Evolutionary conservation across 108 stramenopile species (phyloP).

Genomic region (Conticribra guillardii): DNA sequence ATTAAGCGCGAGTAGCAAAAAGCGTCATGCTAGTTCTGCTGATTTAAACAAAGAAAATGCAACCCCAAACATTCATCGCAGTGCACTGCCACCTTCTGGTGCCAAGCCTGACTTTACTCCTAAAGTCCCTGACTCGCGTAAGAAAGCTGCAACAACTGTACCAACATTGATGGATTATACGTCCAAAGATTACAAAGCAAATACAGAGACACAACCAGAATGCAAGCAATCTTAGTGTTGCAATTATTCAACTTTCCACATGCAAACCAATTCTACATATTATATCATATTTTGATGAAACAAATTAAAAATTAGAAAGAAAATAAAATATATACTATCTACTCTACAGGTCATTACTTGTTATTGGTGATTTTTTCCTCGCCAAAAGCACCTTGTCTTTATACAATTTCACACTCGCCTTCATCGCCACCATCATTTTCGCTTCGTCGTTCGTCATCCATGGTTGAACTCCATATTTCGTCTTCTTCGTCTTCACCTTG

Average conservation of each 20-base stretch:
- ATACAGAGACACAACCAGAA: constrained; percentile 19
- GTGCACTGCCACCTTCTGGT: constrained; percentile 14
- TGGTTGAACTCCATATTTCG: background rate
- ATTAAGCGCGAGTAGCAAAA: constrained; percentile 30
- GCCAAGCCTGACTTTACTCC: constrained; percentile 41
- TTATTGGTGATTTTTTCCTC: no score
- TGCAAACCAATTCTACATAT: background rate
- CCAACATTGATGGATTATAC: constrained; percentile 36
- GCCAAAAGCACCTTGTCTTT: no score
- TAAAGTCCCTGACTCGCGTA: background rate
- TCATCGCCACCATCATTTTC: background rate
- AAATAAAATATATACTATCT: no score
- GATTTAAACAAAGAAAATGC: constrained; percentile 32
- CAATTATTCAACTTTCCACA: background rate
- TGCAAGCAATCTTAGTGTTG: constrained; percentile 40
- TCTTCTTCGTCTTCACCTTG: constrained; percentile 28
- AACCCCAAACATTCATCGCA: constrained; percentile 27
- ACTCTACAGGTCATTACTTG: no score
- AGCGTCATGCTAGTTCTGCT: background rate
- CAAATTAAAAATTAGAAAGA: background rate
- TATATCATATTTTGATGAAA: background rate
- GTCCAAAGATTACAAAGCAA: constrained; percentile 10
- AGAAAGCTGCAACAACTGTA: constrained; percentile 12
- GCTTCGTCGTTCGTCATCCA: background rate
- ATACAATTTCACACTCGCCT: background rate